Conservation (phyloP, 345 rosid genomes). For the Mercurialis annua region DNA sequence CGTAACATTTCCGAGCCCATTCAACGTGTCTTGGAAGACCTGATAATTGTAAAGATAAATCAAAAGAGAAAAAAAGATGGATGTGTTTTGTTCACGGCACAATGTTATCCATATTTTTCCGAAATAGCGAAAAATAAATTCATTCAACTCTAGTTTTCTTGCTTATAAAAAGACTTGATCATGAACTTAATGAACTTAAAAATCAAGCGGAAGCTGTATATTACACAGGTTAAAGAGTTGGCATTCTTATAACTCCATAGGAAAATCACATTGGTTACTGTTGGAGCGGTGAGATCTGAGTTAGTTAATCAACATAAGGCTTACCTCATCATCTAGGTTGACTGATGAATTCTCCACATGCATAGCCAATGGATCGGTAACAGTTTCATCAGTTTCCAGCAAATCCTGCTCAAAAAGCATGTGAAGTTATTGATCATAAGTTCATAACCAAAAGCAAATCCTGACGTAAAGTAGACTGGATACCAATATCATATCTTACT, state of each 20-base stretch:
- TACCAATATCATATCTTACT: neutral
- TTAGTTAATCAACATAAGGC: slow-evolving; percentile 6
- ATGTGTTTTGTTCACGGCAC: neutral
- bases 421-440: slow-evolving; percentile 15
- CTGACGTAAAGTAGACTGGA: neutral
- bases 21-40: slow-evolving; percentile 45
- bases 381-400: slow-evolving; percentile 25
- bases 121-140: neutral
- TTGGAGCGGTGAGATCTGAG: slow-evolving; percentile 3
- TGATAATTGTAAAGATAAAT: slow-evolving; percentile 13
- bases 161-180: neutral
- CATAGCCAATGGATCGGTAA: slow-evolving; percentile 29
- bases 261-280: neutral
- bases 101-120: neutral
- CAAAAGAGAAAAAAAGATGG: neutral
- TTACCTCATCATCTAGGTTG: slow-evolving; percentile 49
- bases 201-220: too few species aligned
- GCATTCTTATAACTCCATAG: neutral
- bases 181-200: too few species aligned
- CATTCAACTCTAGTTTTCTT: neutral
- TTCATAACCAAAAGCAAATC: slow-evolving; percentile 8
- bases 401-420: slow-evolving; percentile 23
- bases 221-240: neutral
- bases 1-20: slow-evolving; percentile 42
- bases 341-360: slow-evolving; percentile 30